Evolutionary conservation across 352 stramenopile species (phyloP).

Genomic region (Globisporangium orthogonon): DNA sequence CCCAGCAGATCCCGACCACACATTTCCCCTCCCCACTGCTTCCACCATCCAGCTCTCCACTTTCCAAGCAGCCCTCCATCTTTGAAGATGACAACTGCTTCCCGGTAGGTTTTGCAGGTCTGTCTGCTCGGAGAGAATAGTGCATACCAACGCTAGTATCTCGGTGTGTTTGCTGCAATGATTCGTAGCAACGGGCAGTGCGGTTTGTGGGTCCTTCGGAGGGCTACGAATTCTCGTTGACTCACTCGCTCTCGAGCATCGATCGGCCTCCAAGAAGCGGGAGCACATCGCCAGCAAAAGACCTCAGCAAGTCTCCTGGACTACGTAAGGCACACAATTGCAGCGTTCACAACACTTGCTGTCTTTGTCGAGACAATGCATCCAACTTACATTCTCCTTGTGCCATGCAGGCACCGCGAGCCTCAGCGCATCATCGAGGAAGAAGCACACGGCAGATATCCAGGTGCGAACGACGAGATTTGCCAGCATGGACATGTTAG

Average conservation of each 20-base stretch:
- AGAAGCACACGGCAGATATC: neutral
- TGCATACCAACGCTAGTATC: neutral
- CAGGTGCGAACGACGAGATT: constrained; percentile 1
- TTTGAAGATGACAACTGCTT: constrained; percentile 33
- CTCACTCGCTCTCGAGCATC: constrained; percentile 25
- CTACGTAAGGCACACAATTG: neutral
- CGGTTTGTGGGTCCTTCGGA: constrained; percentile 31
- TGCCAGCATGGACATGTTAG: neutral
- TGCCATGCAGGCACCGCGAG: constrained; percentile 1
- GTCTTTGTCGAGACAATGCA: neutral
- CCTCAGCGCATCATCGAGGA: constrained; percentile 8
- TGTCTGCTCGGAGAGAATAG: neutral
- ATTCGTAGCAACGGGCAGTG: constrained; percentile 28
- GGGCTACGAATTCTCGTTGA: constrained; percentile 27
- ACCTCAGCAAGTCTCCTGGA: constrained; percentile 1
- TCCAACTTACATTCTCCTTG: neutral
- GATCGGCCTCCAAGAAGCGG: constrained; percentile 7
- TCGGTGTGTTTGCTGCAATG: neutral
- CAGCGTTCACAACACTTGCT: neutral
- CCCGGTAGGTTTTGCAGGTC: constrained; percentile 20
- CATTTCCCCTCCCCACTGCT: constrained; percentile 18
- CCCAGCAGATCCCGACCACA: constrained; percentile 50
- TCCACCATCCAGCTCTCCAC: too few species aligned
- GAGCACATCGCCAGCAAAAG: neutral
- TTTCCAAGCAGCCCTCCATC: neutral